Evolutionary conservation across 1,284 basidiomycete species (phyloP), one percentile per base, ranked within the genome.

Genomic region (Psilocybe mexicana): DNA sequence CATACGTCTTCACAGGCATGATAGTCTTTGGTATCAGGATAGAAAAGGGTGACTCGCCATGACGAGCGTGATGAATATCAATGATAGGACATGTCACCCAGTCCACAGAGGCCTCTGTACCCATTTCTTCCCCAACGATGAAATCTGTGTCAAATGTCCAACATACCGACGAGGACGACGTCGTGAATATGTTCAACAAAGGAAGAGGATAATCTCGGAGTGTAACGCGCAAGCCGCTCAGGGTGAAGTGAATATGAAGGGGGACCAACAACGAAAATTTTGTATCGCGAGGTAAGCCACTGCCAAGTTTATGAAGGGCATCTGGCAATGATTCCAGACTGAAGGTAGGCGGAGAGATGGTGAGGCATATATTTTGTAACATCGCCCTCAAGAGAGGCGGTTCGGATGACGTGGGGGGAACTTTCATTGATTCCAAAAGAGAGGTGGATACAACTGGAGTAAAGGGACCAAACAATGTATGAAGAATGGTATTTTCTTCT

Each of bases 1-100:
- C 93, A 69, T 96, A 98, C 24, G 88, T 92, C 74, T 98, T 98
- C 66, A 96, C 90, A 0, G 96, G 92, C 92, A 96, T 96, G 57
- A 95, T 89, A 0, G 94, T 95, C 72, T 96, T 98, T 0, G 94
- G 94, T 33, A 98, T 82, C 40, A 79, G 70, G 24, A 97, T 75
- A 4, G 77, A 75, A 53, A 96, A 83, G 7, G 84, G 78, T 2
- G 76, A 71, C 23, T 84, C 79, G 18, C 84, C 84, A 11, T 75
- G 70, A 30, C 81, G 70, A 42, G 85, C 84, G 30, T 82, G 79
- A 49, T 83, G 74, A 2, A 72, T 70, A 23, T 82, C 79, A 43
- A 91, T 75, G 54, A 96, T 78, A 5, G 79, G 76, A 63, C 87
- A 90, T 4, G 85, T 74, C 28, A 94, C 76, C 83, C 89, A 90